Base-by-base conservation (phyloP, 2,329 filamentous ascomycete species). In the Nemania abortiva region DNA sequence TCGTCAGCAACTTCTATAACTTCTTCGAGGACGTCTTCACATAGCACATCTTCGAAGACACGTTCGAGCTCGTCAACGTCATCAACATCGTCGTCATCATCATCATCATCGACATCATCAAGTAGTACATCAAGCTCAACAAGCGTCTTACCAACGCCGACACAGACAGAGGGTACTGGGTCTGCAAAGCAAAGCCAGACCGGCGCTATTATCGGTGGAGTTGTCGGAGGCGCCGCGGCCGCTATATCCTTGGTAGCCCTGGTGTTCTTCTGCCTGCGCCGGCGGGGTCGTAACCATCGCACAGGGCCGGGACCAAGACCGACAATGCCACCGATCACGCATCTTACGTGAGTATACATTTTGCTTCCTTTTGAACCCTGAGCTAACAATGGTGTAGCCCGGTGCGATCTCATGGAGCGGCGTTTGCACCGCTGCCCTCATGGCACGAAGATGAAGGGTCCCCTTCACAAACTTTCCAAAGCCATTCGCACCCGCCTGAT, bases 161-260 rank as follows among this genome's bases (percentile, higher is more conserved):
- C 63, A 18, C 1, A 39, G 10, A 52, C 50, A 20, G 37, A 47
- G 18, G 29, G 13, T 24, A 4, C 66, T 6, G 56, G 27, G n/a
- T 53, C 71, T 15, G 68, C 42, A 24, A 66, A 57, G 27, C 39
- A 70, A 34, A 69, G 65, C 2, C 74, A 75, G 45, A 83, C 82
- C 0, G 85, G 84, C 1, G 84, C 84, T 47, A 87, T 89, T 39
- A 82, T 89, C 2, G 87, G 87, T 29, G 87, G 85, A 13, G 83
- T 82, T 18, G 81, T 89, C 49, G 83, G 85, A n/a, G 86, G 85
- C 18, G 79, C 87, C 0, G 86, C 84, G 5, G 80, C 82, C 6
- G 69, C 88, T 6, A 69, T 82, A 6, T 81, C 81, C 0, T 70
- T 87, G 0, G 77, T 75, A 22, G 74, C 86, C 59, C 63, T 70